Evolutionary conservation across 169 alveolate species (phyloP).

Genomic region (Plasmodium coatneyi): DNA sequence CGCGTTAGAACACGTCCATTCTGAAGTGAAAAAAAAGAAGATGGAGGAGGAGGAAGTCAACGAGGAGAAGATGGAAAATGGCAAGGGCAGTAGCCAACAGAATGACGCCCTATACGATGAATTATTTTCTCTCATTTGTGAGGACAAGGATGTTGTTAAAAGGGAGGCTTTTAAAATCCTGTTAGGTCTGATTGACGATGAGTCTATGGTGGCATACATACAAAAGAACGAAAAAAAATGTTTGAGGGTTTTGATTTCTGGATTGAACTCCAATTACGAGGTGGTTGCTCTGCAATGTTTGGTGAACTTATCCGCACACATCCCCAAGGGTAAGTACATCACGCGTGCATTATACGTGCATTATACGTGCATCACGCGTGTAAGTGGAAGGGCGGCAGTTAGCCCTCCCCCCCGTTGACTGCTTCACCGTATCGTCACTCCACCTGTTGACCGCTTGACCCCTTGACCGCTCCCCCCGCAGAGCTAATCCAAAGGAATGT

Average conservation of each 20-base stretch:
- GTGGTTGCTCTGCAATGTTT: slow-evolving; percentile 42
- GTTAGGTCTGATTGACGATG: slow-evolving; percentile 22
- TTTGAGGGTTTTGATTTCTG: slow-evolving; percentile 16
- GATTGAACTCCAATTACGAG: neutral
- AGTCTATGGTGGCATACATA: slow-evolving; percentile 1
- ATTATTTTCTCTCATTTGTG: slow-evolving; percentile 9
- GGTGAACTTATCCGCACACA: slow-evolving; percentile 42
- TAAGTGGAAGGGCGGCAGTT: neutral
- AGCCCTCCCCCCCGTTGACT: neutral
- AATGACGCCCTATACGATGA: slow-evolving; percentile 18
- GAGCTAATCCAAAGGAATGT: slow-evolving; percentile 12
- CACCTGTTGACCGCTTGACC: neutral
- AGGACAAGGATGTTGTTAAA: slow-evolving; percentile 38
- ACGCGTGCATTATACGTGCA: no score
- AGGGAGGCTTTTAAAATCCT: slow-evolving; percentile 28
- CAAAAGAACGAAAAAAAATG: slow-evolving; percentile 5
- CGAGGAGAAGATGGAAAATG: neutral
- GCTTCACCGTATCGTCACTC: neutral
- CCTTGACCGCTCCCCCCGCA: neutral
- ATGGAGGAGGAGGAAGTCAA: neutral
- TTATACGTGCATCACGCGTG: no score
- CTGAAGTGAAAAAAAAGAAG: neutral
- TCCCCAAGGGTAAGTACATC: slow-evolving; percentile 34
- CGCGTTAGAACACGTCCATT: no score
- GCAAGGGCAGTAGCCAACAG: neutral